Percentiles rank a stretch among this genome's conserved stretches.
phyloP scores from a whole-genome alignment of 2,329 filamentous ascomycete species.

The Trichoderma atrobrunneum region DNA sequence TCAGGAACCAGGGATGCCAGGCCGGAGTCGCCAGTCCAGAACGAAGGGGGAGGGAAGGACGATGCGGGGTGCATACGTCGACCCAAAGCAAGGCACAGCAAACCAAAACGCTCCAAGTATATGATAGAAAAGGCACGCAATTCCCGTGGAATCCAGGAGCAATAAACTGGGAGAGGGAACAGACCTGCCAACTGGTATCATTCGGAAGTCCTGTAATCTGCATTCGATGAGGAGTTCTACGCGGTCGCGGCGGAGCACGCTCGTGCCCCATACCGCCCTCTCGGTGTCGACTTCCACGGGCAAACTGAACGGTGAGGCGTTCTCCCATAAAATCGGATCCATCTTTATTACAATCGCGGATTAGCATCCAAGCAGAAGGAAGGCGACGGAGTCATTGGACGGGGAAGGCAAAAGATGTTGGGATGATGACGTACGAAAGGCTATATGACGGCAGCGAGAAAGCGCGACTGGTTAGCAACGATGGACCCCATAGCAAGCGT shows the following conservation, averaged over 20 bases:
- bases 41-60: slow-evolving; percentile 10
- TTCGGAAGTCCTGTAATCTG: slow-evolving; percentile 93
- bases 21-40: slow-evolving; percentile 29
- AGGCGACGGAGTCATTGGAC: slow-evolving; percentile 13
- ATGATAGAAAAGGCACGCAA: slow-evolving; percentile 29
- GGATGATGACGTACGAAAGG: slow-evolving; percentile 56
- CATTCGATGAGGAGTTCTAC: slow-evolving; percentile 95
- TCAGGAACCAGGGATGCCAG: slow-evolving; percentile 32
- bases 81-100: slow-evolving; percentile 25
- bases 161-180: slow-evolving; percentile 64
- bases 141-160: slow-evolving; percentile 44
- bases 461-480: slow-evolving; percentile 24
- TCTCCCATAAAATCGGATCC: slow-evolving; percentile 98
- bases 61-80: slow-evolving; percentile 23
- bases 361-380: slow-evolving; percentile 9
- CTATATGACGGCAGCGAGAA: slow-evolving; percentile 36
- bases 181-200: slow-evolving; percentile 99
- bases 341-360: slow-evolving; percentile 54
- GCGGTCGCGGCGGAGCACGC: slow-evolving; percentile 67
- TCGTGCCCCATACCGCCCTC: slow-evolving; percentile 47
- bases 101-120: slow-evolving; percentile 32
- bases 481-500: not conserved
- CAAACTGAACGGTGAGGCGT: slow-evolving; percentile 96
- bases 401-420: slow-evolving; percentile 1
- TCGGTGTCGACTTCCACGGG: slow-evolving; percentile 71